These are phyloP conservation scores for Hanseniaspora lachancei DNA, from an alignment of 805 yeast species.

Conservation along the genomic window DNA sequence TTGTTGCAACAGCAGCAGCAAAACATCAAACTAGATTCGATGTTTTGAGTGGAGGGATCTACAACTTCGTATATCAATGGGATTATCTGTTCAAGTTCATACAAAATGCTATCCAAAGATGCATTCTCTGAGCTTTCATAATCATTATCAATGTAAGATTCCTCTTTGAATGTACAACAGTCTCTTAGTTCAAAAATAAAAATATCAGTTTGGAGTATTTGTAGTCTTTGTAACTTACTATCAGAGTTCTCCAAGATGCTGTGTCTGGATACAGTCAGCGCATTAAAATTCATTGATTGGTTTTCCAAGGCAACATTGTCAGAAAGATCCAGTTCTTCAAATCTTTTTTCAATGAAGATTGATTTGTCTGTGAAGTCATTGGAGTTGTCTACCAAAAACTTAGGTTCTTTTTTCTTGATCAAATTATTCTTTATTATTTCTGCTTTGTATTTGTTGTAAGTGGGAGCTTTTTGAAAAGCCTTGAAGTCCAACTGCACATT, in stretches of 20 bases:
- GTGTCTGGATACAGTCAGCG: conserved; percentile 19
- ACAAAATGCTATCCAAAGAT: not conserved
- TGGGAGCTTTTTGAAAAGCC: not conserved
- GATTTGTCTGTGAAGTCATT: not conserved
- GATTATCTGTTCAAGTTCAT: conserved; percentile 2
- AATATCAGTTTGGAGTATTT: conserved; percentile 24
- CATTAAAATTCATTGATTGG: conserved; percentile 17
- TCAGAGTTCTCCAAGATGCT: conserved; percentile 20
- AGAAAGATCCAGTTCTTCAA: not conserved
- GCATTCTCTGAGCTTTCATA: not conserved
- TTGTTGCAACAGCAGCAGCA: conserved; percentile 2
- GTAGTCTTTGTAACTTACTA: conserved; percentile 15
- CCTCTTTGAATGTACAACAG: not conserved
- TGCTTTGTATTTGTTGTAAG: not conserved
- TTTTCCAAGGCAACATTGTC: not conserved
- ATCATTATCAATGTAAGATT: not conserved
- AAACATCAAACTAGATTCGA: not conserved
- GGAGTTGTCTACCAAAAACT: not conserved
- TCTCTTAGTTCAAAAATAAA: conserved; percentile 16
- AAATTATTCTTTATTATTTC: not conserved
- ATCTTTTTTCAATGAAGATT: not conserved
- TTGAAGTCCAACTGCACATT: not conserved
- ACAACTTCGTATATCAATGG: conserved; percentile 2
- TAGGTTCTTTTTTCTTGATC: not conserved
- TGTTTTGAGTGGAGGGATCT: not conserved